Conservation (phyloP, 805 yeast genomes). For the Lipomyces orientalis region DNA sequence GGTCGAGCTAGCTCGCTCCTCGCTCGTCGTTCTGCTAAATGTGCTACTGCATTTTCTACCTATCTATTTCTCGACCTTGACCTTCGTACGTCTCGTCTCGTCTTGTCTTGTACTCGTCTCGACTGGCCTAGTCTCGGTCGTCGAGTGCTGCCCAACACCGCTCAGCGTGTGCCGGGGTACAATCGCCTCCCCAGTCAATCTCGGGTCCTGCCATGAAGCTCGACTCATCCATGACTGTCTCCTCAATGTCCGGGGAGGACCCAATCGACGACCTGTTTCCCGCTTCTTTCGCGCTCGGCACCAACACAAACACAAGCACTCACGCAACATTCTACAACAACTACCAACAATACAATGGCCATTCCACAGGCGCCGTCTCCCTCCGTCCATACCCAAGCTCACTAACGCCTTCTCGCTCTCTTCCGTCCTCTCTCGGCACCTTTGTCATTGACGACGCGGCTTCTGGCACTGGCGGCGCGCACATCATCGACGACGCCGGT, state of each 20-base stretch:
- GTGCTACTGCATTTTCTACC: neutral
- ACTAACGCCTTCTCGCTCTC: slow-evolving; percentile 18
- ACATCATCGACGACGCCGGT: slow-evolving; percentile 28
- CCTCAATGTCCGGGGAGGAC: slow-evolving; percentile 18
- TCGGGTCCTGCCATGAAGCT: slow-evolving; percentile 6
- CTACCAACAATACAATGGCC: neutral
- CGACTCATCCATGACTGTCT: neutral
- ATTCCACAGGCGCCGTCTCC: slow-evolving; percentile 1
- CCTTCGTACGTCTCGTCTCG: neutral
- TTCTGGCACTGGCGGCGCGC: slow-evolving; percentile 30
- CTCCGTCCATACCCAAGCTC: slow-evolving; percentile 14
- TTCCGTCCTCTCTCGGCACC: slow-evolving; percentile 30
- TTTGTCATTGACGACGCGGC: slow-evolving; percentile 35
- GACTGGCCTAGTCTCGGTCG: slow-evolving; percentile 8
- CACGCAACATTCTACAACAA: neutral
- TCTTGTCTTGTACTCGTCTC: neutral
- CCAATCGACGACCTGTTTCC: slow-evolving; percentile 36
- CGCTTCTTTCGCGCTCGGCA: slow-evolving; percentile 16
- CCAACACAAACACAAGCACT: slow-evolving; percentile 1
- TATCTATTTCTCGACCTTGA: neutral
- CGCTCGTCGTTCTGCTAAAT: slow-evolving; percentile 14
- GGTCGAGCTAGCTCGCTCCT: slow-evolving; percentile 20
- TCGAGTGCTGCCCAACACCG: too few species aligned
- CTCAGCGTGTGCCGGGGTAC: neutral
- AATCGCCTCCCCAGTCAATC: neutral